phyloP scores from a whole-genome alignment of 1,284 basidiomycete genomes.

The Psilocybe mexicana region DNA sequence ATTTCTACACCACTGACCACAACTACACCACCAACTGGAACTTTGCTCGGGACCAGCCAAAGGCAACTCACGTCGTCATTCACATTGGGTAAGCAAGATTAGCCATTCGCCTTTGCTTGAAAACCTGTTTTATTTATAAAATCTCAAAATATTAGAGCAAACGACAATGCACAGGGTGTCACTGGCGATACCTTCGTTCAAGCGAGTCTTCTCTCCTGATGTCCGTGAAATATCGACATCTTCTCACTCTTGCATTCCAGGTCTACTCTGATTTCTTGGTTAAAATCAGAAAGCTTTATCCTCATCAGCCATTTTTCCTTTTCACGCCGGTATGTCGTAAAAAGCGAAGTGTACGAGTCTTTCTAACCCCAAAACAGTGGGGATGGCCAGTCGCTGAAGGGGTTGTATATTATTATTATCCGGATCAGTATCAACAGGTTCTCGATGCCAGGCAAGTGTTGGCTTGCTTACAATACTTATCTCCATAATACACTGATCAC shows the following conservation, averaged over 20 bases:
- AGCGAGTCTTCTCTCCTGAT: slow-evolving; percentile 23
- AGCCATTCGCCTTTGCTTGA: not conserved
- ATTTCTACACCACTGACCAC: slow-evolving; percentile 52
- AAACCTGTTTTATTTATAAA: not conserved
- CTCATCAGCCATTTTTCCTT: slow-evolving; percentile 47
- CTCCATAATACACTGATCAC: not conserved
- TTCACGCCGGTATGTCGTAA: slow-evolving; percentile 46
- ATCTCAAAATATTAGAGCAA: slow-evolving; percentile 31
- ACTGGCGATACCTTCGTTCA: slow-evolving; percentile 44
- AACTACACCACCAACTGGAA: slow-evolving; percentile 63
- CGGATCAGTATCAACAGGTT: slow-evolving; percentile 47
- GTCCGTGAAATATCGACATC: not conserved
- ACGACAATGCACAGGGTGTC: slow-evolving; percentile 50
- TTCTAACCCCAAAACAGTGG: slow-evolving; percentile 37
- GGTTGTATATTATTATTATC: slow-evolving; percentile 47
- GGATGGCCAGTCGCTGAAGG: slow-evolving; percentile 58
- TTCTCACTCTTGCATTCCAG: slow-evolving; percentile 25
- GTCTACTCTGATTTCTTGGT: slow-evolving; percentile 47
- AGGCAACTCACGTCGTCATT: slow-evolving; percentile 52
- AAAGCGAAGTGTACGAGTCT: not conserved
- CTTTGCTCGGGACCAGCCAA: slow-evolving; percentile 46
- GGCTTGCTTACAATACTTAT: no score
- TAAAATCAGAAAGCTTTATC: slow-evolving; percentile 47
- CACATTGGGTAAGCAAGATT: slow-evolving; percentile 47
- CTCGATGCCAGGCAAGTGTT: slow-evolving; percentile 33